Conservation (phyloP, 768 basidiomycete species). For the Obba rivulosa region DNA sequence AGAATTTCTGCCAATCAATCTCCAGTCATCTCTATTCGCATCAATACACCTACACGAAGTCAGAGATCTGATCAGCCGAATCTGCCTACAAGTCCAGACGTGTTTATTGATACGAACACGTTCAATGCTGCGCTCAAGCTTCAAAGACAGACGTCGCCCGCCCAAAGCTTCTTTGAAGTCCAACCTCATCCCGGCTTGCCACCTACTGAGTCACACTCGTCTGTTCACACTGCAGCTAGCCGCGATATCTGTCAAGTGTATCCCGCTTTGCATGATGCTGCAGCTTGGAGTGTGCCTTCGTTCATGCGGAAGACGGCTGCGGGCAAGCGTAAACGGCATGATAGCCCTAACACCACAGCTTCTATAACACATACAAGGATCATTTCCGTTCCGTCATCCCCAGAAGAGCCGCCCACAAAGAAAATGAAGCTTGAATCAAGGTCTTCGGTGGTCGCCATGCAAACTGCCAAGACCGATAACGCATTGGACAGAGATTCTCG, state of each 20-base stretch:
- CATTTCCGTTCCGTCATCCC: not conserved
- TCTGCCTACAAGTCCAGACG: slow-evolving; percentile 10
- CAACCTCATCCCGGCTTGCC: not conserved
- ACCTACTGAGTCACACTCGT: not conserved
- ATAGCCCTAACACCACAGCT: not conserved
- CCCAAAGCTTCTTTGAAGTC: not conserved
- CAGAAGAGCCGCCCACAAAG: not conserved
- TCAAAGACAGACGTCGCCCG: not conserved
- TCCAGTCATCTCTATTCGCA: not conserved
- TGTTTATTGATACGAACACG: slow-evolving; percentile 8
- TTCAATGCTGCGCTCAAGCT: not conserved
- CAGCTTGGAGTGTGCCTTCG: slow-evolving; percentile 10
- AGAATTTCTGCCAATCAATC: too few species aligned
- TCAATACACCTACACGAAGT: not conserved
- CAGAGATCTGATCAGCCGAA: slow-evolving; percentile 1
- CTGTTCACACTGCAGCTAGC: not conserved
- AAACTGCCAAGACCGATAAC: not conserved
- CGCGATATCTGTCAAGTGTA: not conserved
- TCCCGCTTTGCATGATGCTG: slow-evolving; percentile 10
- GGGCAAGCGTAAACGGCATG: not conserved
- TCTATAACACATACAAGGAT: not conserved
- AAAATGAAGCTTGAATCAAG: slow-evolving; percentile 1
- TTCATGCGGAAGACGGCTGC: slow-evolving; percentile 8
- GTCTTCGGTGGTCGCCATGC: slow-evolving; percentile 1
- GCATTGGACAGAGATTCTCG: not conserved